Evolutionary conservation across 2,329 filamentous ascomycete species (phyloP), one percentile per base, ranked within the genome.

Genomic region (Fusarium sp.): DNA sequence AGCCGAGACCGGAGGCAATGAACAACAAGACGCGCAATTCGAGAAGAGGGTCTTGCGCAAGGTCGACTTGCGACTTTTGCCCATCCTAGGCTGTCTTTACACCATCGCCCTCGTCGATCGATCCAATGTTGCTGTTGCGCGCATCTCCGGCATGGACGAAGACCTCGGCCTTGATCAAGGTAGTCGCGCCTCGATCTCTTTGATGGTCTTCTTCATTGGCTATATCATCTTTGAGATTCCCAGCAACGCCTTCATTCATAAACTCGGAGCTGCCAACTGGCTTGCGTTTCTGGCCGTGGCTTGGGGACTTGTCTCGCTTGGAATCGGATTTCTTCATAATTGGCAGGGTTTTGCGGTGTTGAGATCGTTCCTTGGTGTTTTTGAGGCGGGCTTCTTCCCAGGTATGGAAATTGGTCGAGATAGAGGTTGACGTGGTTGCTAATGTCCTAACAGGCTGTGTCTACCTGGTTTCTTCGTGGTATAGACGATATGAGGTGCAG

Each of bases 181-280:
- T 0, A 73, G 62, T 5, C 61, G 72, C 0, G 66, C 62, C 0
- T 75, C 72, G 0, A 27, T 75, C 13, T 42, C 45, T 0, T 13
- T 75, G 9, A 75, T 75, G 69, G 72, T 75, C 5, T 75, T 75
- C 14, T 75, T 75, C n/a, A 73, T 75, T 0, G 69, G 69, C 0
- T 74, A 74, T 9, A 72, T 72, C 24, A 20, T 74, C 0, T 74
- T 74, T 1, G 72, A 74, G 14, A 67, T 74, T 4, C 72, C 72
- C 0, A 74, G 72, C 16, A 74, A 74, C 3, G 71, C 69, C 0
- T 72, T 74, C 18, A 74, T 74, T 11, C 72, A 74, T 0, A 75
- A 70, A 0, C 59, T 75, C 2, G 72, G 69, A 0, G 72, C 72
- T 5, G 69, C 72, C 0, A 75, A 74, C 2, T 74, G 72, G 72